Evolutionary conservation across 1,284 basidiomycete species (phyloP), one percentile per base, ranked within the genome.

Genomic region (Ganoderma lucidum): DNA sequence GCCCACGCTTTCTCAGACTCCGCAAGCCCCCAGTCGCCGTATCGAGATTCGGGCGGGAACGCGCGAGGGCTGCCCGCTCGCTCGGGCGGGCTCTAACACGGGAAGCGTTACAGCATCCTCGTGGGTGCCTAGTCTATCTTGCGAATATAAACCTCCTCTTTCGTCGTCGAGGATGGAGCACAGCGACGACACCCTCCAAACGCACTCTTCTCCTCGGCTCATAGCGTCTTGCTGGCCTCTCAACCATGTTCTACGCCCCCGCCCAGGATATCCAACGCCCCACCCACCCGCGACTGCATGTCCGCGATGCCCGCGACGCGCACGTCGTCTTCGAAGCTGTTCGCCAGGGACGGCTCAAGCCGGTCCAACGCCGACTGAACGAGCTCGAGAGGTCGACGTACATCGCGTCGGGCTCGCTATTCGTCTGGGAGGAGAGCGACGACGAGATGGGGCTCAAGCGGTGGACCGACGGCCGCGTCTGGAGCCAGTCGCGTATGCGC

Each of bases 361-460:
- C 85, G 17, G 83, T 88, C 45, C 78, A 81, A 41, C 82, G 88
- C 35, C 84, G 88, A 48, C 81, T 90, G 63, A 89, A 90, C 76
- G 88, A 90, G 74, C 80, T 84, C 63, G 89, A 91, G 74, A 80
- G 89, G 62, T 80, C 83, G 12, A 84, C 80, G 68, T 86, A 84
- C 73, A 88, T 91, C 71, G 83, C 82, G 63, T 87, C 89, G 14
- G 89, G 90, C 3, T 84, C 88, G 8, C 82, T 90, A 28, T 90
- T 90, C 75, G 87, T 90, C 67, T 90, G 89, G 89, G 85, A 89
- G 75, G 88, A 90, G 78, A 86, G 86, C 73, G 88, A 89, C 66
- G 88, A 89, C 71, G 88, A 89, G 69, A 83, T 83, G 69, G 87
- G 88, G 12, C 78, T 90, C 68, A 89, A 88, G 77, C 81, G 87